Conservation (phyloP, 345 rosid species). For the Carallia pectinifolia region DNA sequence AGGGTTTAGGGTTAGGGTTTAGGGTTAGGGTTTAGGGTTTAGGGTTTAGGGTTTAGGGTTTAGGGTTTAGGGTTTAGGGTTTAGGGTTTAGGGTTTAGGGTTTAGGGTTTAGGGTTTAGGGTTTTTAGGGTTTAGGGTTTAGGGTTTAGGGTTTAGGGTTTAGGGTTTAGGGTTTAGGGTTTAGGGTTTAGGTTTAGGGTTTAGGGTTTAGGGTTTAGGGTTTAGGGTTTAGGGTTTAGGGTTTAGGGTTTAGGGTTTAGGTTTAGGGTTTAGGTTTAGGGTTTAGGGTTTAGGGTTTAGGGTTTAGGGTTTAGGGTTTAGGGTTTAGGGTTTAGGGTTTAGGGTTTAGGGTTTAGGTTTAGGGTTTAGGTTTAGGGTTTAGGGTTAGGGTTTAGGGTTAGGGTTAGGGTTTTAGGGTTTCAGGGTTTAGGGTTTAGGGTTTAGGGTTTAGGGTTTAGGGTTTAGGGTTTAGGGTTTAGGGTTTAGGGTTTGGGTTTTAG, state of each 20-base stretch:
- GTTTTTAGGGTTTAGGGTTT: conserved; percentile 20
- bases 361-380: background rate
- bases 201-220: conserved; percentile 8
- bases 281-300: conserved; percentile 1
- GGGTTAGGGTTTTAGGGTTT: background rate
- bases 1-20: conserved; percentile 25
- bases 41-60: conserved; percentile 5
- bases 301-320: background rate
- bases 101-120: conserved; percentile 21
- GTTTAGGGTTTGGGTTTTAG: conserved; percentile 13
- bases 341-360: background rate
- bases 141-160: conserved; percentile 22
- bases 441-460: conserved; percentile 20
- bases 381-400: background rate
- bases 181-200: conserved; percentile 16
- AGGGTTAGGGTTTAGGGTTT: conserved; percentile 17
- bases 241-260: conserved; percentile 9
- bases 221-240: conserved; percentile 12
- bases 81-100: conserved; percentile 15
- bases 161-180: conserved; percentile 15
- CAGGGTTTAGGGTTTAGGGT: conserved; percentile 14
- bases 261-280: background rate
- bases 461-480: conserved; percentile 27
- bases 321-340: background rate
- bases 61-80: conserved; percentile 7